Evolutionary conservation across 805 yeast genomes (phyloP), one percentile per base, ranked within the genome.

Genomic region (Henningerozyma blattae): DNA sequence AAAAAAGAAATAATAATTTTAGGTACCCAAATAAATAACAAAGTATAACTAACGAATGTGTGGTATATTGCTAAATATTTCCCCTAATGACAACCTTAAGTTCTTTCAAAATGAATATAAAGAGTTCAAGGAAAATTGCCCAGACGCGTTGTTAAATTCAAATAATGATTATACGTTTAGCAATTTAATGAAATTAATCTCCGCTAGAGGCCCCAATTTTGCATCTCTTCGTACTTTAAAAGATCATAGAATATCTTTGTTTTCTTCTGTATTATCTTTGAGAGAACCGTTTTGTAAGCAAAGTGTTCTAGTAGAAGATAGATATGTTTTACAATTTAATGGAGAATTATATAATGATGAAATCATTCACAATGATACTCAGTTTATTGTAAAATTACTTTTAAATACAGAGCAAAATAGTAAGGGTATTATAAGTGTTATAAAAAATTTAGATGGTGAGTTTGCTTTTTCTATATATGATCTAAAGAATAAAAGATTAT

Each of bases 341-440:
- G 99, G 98, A 0, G 96, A 91, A 47, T 56, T 91, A 9, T 91
- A 91, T 54, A 77, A 77, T 41, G 43, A 52, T 1, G 78, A 68
- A 25, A 67, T 79, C 16, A 43, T 61, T 22, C 41, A 45, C 0
- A 82, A 82, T 50, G 96, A 87, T 54, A 75, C 93, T 0, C 61
- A 53, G 3, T 79, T 54, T 42, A 56, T 84, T 5, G 58, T 62
- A 31, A 46, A 60, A 1, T 45, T 46, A 20, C 49, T 81, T 20
- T 33, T 42, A 10, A 35, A 34, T 5, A 19, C 33, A 13, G 48
- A 53, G 2, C 38, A 41, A 2, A 51, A 53, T 2, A 37, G 40
- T 1, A 66, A 72, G 16, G 27, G 27, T 8, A 54, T 78, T 3
- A 31, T 60, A 1, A 40, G 55, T 2, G 58, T 72, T 0, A 48